phyloP scores from a whole-genome alignment of 139 green algal species.

The Chlamydomonas urium region DNA sequence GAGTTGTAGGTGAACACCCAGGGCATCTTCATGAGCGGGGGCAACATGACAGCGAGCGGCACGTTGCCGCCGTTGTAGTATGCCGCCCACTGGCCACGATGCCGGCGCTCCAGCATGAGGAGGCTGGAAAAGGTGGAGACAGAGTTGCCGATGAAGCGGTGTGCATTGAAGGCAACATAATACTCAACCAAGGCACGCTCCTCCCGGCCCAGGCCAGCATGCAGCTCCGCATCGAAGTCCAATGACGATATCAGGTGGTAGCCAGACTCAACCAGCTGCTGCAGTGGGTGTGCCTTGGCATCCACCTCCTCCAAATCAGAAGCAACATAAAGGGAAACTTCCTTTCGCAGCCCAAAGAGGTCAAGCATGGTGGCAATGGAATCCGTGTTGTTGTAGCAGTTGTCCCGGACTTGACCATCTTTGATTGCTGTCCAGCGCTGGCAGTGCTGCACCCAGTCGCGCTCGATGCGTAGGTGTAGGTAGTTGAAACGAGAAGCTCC shows the following conservation, averaged over 20 bases:
- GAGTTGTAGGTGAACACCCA: constrained; percentile 47
- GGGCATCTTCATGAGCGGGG: constrained; percentile 17
- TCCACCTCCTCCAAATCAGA: constrained; percentile 25
- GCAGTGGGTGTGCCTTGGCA: neutral
- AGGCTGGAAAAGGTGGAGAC: constrained; percentile 45
- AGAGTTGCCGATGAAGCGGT: constrained; percentile 43
- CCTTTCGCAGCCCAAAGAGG: neutral
- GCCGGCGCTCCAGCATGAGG: constrained; percentile 45
- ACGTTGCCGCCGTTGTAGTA: constrained; percentile 55
- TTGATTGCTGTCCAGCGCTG: neutral
- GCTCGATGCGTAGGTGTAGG: constrained; percentile 41
- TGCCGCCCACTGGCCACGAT: constrained; percentile 24
- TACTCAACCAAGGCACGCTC: constrained; percentile 19
- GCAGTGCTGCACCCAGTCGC: constrained; percentile 46
- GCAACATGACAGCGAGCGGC: constrained; percentile 28
- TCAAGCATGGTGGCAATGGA: neutral
- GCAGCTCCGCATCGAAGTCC: no score
- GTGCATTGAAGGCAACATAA: constrained; percentile 11
- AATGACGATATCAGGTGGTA: no score
- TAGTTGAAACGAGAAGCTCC: no score
- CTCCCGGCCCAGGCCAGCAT: constrained; percentile 6
- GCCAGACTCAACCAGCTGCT: no score
- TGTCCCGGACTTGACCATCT: constrained; percentile 30
- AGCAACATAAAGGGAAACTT: constrained; percentile 24
- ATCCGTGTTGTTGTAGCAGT: constrained; percentile 47